Conservation (phyloP, 768 basidiomycete genomes). For the Lentinula detonsa region DNA sequence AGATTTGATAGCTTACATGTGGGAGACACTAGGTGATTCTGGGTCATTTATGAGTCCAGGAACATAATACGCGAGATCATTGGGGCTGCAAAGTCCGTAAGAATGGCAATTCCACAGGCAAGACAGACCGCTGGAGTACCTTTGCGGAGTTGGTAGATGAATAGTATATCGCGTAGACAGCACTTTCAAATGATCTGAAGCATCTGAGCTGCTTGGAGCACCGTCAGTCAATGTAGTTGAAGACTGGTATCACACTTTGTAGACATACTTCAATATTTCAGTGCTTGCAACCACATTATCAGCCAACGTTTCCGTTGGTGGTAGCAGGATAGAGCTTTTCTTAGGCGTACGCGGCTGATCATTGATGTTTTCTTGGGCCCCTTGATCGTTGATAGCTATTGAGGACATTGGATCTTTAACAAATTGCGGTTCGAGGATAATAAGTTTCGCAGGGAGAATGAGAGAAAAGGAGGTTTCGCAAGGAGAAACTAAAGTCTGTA, state of each 20-base stretch:
- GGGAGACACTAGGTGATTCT: conserved; percentile 1
- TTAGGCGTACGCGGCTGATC: background rate
- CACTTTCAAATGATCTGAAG: background rate
- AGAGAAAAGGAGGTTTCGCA: background rate
- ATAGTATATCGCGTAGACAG: background rate
- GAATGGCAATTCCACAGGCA: background rate
- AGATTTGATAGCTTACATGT: background rate
- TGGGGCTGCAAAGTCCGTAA: background rate
- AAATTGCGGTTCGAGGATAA: background rate
- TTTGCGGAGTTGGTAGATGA: conserved; percentile 6
- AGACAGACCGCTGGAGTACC: background rate
- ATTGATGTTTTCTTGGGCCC: background rate
- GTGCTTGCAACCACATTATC: background rate
- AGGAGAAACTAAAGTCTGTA: background rate
- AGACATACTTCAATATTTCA: background rate
- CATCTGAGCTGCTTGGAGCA: background rate
- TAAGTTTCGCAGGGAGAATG: conserved; percentile 1
- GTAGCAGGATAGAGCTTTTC: background rate
- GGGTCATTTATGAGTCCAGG: conserved; percentile 1
- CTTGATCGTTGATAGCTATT: background rate
- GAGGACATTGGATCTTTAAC: background rate
- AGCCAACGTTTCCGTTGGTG: background rate
- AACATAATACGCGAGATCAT: background rate
- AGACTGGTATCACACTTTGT: background rate
- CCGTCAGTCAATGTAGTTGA: background rate